Evolutionary conservation across 2,329 filamentous ascomycete species (phyloP), one percentile per base, ranked within the genome.

Genomic region (Cladosporium sphaerospermum): DNA sequence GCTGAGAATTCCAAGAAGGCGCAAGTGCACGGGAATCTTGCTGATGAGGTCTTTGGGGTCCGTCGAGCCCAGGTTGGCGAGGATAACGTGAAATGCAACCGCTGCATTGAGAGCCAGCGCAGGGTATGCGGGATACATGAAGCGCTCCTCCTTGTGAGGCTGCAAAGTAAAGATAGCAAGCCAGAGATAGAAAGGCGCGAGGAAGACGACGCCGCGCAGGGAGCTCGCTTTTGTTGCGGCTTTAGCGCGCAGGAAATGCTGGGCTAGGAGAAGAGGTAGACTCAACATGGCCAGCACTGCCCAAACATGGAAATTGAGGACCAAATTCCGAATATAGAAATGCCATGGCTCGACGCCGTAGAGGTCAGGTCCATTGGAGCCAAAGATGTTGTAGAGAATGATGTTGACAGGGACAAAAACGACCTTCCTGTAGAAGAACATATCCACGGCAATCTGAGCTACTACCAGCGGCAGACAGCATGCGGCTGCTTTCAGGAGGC

Each of bases 91-190:
- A 34, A 95, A 74, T 3, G 88, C 81, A 50, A 96, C 80, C 8
- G 92, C 88, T 2, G 91, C 91, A 64, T 96, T 96, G 34, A 99
- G 77, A 0, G 88, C 86, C 36, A 99, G 77, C 58, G 92, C 89
- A 1, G 93, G 93, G 64, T 99, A 99, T 2, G 83, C 88, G 0
- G 93, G 93, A 64, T 96, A 99, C 91, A 99, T 97, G 75, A 99
- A 99, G 6, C 93, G 80, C 71, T 99, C 93, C 69, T 99, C 93
- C 66, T 99, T 99, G 73, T 99, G 93, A 13, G 93, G 89, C 67
- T 99, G 93, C 8, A 86, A 68, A 0, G 88, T 92, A 73, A 99
- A 97, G 57, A 97, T 93, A 3, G 73, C 81, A 28, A 99, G 79
- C 93, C 93, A 99, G 66, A 96, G 78, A 68, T 97, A 99, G 70